These are phyloP conservation scores for Hordeum marinum DNA, from an alignment of 176 grass and related monocot genomes.

Conservation along the genomic window DNA sequence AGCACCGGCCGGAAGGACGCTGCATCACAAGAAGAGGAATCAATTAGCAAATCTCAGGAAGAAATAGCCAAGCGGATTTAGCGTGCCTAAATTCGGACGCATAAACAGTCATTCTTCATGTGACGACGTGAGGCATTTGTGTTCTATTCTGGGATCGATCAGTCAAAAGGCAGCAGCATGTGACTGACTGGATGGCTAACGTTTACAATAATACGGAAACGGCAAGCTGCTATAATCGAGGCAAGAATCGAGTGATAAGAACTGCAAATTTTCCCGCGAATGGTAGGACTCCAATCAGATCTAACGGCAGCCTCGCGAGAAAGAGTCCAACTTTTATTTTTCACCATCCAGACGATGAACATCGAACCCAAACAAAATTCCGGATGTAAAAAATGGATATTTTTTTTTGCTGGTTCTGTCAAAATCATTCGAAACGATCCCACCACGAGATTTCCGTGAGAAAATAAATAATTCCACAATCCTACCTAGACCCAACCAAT, in stretches of 20 bases:
- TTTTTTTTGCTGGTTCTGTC: neutral
- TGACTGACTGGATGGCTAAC: neutral
- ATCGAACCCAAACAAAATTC: conserved; percentile 5
- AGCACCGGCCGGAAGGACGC: conserved; percentile 75
- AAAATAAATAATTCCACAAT: neutral
- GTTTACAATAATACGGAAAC: neutral
- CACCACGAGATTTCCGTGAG: neutral
- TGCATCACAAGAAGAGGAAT: conserved; percentile 32
- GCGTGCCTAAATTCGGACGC: conserved; percentile 18
- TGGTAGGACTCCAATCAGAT: conserved; percentile 16
- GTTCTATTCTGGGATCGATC: conserved; percentile 19
- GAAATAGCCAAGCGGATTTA: neutral
- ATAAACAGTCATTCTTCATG: conserved; percentile 36
- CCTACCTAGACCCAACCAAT: conserved; percentile 30
- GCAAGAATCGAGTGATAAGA: conserved; percentile 12
- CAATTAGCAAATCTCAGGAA: neutral
- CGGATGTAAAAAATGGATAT: neutral
- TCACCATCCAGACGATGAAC: conserved; percentile 18
- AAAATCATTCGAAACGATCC: too few relatives aligned
- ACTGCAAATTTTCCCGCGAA: neutral
- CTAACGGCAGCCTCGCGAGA: neutral
- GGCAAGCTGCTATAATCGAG: conserved; percentile 6
- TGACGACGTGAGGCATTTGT: conserved; percentile 20
- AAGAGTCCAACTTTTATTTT: conserved; percentile 15
- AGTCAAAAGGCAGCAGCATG: conserved; percentile 20